phyloP scores from a whole-genome alignment of 768 basidiomycete species.

The Epithele typhae region DNA sequence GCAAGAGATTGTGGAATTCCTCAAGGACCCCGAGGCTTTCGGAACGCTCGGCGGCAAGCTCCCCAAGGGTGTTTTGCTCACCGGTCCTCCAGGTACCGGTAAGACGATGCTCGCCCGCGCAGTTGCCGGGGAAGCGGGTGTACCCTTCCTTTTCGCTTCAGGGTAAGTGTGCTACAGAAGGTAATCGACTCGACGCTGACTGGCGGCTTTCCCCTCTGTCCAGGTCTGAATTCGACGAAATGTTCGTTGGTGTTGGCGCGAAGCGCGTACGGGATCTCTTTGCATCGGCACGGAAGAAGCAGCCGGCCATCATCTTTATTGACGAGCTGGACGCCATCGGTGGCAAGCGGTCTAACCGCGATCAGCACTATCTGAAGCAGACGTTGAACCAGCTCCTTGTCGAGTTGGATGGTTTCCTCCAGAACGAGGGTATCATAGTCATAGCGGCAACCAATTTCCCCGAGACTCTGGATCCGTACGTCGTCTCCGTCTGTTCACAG shows the following conservation, averaged over 20 bases:
- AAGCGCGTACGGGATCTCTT: conserved; percentile 96
- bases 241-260: conserved; percentile 95
- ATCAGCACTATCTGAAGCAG: conserved; percentile 89
- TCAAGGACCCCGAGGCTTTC: conserved; percentile 90
- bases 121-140: conserved; percentile 95
- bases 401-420: conserved; percentile 96
- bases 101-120: conserved; percentile 98
- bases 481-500: conserved; percentile 16
- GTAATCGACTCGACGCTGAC: conserved; percentile 2
- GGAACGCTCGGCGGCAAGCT: conserved; percentile 89
- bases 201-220: neutral
- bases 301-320: conserved; percentile 98
- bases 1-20: conserved; percentile 90
- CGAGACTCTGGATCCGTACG: conserved; percentile 84
- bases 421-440: conserved; percentile 90
- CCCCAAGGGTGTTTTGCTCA: conserved; percentile 88
- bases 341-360: conserved; percentile 76
- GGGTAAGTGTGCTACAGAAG: conserved; percentile 45
- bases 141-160: conserved; percentile 95
- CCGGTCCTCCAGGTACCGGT: conserved; percentile 92
- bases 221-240: conserved; percentile 95
- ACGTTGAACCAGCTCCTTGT: conserved; percentile 95
- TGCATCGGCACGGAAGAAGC: conserved; percentile 86
- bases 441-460: conserved; percentile 99
- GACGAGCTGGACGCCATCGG: conserved; percentile 95